These are phyloP conservation scores for Physcia stellaris DNA, from an alignment of 495 filamentous ascomycete genomes.

Conservation along the genomic window DNA sequence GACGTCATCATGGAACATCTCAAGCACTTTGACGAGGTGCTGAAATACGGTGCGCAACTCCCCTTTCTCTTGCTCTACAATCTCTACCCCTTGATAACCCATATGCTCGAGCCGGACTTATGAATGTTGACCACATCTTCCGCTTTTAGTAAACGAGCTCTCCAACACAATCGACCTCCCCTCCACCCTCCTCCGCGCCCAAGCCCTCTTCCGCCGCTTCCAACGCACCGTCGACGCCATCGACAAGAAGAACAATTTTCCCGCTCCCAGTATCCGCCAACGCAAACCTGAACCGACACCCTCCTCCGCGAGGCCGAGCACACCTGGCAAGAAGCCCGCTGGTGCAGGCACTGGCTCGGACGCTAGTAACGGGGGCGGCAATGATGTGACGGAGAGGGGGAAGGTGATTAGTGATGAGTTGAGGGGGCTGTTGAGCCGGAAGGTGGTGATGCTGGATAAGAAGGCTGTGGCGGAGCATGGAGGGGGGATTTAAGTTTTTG, in stretches of 20 bases:
- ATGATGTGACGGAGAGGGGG: conserved; percentile 23
- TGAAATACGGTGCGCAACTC: conserved; percentile 71
- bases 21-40: conserved; percentile 87
- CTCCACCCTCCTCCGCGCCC: conserved; percentile 71
- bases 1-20: conserved; percentile 90
- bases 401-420: conserved; percentile 74
- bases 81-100: too few species aligned
- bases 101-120: too few species aligned
- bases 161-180: conserved; percentile 83
- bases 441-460: conserved; percentile 48
- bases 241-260: conserved; percentile 76
- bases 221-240: conserved; percentile 74
- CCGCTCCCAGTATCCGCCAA: conserved; percentile 44
- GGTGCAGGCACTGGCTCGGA: conserved; percentile 5
- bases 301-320: conserved; percentile 18
- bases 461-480: conserved; percentile 34
- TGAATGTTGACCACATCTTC: too few species aligned
- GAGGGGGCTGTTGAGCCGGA: conserved; percentile 56
- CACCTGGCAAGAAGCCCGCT: conserved; percentile 1
- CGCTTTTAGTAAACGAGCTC: conserved; percentile 88
- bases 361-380: neutral
- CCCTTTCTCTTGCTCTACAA: neutral
- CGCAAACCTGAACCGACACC: conserved; percentile 22
- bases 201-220: conserved; percentile 78
- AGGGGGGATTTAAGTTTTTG: conserved; percentile 25